These are phyloP conservation scores for Kregervanrija pseudodelftensis DNA, from an alignment of 805 yeast species.

Conservation along the genomic window DNA sequence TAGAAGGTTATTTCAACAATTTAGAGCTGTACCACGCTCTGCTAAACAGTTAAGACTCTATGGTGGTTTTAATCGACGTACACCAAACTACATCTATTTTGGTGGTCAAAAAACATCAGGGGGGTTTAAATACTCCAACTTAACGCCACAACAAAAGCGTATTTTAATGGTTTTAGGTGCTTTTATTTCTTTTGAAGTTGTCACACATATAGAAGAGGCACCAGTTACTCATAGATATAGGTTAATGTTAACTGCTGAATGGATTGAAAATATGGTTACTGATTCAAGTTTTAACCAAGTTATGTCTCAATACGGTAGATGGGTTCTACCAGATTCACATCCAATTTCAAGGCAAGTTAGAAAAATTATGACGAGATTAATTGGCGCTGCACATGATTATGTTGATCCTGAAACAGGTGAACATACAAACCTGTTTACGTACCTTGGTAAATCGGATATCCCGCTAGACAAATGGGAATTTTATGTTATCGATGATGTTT, in stretches of 20 bases:
- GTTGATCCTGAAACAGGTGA: slow-evolving; percentile 28
- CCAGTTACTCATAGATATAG: slow-evolving; percentile 73
- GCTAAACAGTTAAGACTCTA: too few relatives aligned
- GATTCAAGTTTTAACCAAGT: slow-evolving; percentile 56
- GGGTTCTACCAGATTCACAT: slow-evolving; percentile 54
- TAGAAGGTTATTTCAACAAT: too few relatives aligned
- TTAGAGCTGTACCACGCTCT: too few relatives aligned
- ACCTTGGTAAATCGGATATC: slow-evolving; percentile 16
- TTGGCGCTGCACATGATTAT: slow-evolving; percentile 46
- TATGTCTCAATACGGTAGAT: slow-evolving; percentile 41
- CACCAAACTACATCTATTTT: slow-evolving; percentile 19
- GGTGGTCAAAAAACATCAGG: slow-evolving; percentile 7
- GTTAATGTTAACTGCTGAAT: slow-evolving; percentile 62
- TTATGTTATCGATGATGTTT: slow-evolving; percentile 65
- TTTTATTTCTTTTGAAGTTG: slow-evolving; percentile 27
- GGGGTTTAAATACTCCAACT: not conserved
- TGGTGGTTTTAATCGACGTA: not conserved
- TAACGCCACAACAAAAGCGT: slow-evolving; percentile 7
- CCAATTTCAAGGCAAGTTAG: slow-evolving; percentile 53
- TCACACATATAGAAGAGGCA: slow-evolving; percentile 63
- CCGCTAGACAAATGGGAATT: slow-evolving; percentile 60
- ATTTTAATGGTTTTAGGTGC: slow-evolving; percentile 8
- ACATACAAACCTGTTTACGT: slow-evolving; percentile 19
- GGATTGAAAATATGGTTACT: slow-evolving; percentile 59
- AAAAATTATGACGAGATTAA: slow-evolving; percentile 56